Evolutionary conservation across 805 yeast species (phyloP), one percentile per base, ranked within the genome.

Genomic region (Lipomyces sp.): DNA sequence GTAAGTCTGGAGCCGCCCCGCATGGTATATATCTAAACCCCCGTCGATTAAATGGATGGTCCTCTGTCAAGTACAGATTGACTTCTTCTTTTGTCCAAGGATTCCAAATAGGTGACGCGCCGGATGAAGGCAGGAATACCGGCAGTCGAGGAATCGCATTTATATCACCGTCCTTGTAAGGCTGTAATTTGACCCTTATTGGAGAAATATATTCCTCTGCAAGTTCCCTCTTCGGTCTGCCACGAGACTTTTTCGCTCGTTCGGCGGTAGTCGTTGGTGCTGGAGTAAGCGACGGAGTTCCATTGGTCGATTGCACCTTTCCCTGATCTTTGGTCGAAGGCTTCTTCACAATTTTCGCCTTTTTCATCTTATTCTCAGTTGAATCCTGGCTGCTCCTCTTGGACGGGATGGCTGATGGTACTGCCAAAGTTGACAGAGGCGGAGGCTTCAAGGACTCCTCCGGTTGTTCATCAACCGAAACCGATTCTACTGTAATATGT

Each of bases 21-120:
- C 97, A 90, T 15, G 92, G 87, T 57, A 85, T 81, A 76, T 93
- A 94, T 68, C 91, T 86, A 79, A 88, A 94, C 1, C 96, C 94
- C 60, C 95, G 79, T 71, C 86, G 85, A 75, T 92, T 92, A 71
- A 84, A 80, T 0, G 98, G 97, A 60, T 87, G 85, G 64, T 92
- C 97, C n/a, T 90, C 96, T 32, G 83, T 80, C 42, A 79, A 76
- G 71, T 74, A 81, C 71, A 85, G 83, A 4, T 66, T 73, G 60
- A 64, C 58, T 4, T 70, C 62, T 5, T 58, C 61, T 18, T 62
- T 66, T 2, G 45, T 30, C 34, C 24, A 3, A n/a, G 67, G 60
- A 39, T n/a, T 4, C 37, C 18, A 24, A 15, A 59, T 32, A 4
- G 35, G 24, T 15, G 53, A 10, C n/a, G n/a, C 29, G 4, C 48